phyloP scores from a whole-genome alignment of 768 basidiomycete species.

The Leccinum arenicola region DNA sequence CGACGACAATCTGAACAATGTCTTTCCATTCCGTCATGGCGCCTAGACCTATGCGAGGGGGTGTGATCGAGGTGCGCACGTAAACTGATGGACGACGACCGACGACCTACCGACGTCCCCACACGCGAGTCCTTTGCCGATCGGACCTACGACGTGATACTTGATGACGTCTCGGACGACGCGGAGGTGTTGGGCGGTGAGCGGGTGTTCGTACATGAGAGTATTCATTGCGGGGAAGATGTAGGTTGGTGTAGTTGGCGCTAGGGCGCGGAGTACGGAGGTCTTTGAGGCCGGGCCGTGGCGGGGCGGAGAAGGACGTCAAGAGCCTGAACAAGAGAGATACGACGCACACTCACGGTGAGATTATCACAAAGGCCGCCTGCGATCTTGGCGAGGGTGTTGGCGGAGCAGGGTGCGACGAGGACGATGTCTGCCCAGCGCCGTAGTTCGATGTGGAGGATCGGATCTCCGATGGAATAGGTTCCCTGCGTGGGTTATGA shows the following conservation, averaged over 20 bases:
- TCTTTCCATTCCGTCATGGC: slow-evolving; percentile 98
- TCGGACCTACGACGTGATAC: slow-evolving; percentile 83
- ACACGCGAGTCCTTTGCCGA: slow-evolving; percentile 86
- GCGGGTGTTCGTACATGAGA: slow-evolving; percentile 92
- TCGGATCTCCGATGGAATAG: slow-evolving; percentile 83
- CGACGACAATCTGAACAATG: slow-evolving; percentile 72
- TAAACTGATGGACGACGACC: neutral
- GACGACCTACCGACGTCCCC: slow-evolving; percentile 76
- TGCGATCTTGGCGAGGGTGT: slow-evolving; percentile 91
- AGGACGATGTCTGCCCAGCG: slow-evolving; percentile 96
- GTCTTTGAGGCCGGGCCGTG: slow-evolving; percentile 40
- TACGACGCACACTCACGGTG: slow-evolving; percentile 42
- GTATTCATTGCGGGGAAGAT: slow-evolving; percentile 99
- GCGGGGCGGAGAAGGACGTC: neutral
- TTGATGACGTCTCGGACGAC: slow-evolving; percentile 70
- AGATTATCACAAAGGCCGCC: slow-evolving; percentile 89
- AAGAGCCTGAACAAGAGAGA: neutral
- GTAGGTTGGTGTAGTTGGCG: slow-evolving; percentile 82
- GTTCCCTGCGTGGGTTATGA: slow-evolving; percentile 43
- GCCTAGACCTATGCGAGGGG: slow-evolving; percentile 59
- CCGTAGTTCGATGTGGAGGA: slow-evolving; percentile 92
- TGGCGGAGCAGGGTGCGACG: slow-evolving; percentile 93
- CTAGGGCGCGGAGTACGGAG: slow-evolving; percentile 79
- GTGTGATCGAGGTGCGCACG: neutral
- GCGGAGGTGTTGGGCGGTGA: slow-evolving; percentile 82